A percentile compares a stretch with the other conserved stretches of the same genome.
These are phyloP conservation scores for Russula virescens DNA, from an alignment of 768 basidiomycete genomes.

Conservation along the genomic window DNA sequence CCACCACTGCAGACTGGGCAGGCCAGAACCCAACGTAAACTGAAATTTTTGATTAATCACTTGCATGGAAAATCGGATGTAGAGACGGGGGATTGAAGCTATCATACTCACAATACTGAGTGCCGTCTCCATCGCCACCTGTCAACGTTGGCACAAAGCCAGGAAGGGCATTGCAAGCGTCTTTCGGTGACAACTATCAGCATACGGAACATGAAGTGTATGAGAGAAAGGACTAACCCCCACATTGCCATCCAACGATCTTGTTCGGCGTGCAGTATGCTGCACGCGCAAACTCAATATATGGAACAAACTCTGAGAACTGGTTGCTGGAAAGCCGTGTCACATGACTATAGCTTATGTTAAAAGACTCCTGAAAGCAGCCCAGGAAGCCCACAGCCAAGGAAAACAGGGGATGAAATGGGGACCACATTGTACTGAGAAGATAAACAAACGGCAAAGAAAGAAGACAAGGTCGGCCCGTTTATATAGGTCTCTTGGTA, in stretches of 20 bases:
- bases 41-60: not conserved
- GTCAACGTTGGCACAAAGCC: slow-evolving; percentile 38
- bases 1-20: slow-evolving; percentile 16
- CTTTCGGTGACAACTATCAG: slow-evolving; percentile 24
- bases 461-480: not conserved
- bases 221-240: slow-evolving; percentile 31
- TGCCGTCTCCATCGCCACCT: slow-evolving; percentile 45
- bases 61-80: no score
- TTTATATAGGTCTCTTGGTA: not conserved
- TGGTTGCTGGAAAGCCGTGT: slow-evolving; percentile 30
- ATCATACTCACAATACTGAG: slow-evolving; percentile 41
- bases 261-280: slow-evolving; percentile 43
- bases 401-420: not conserved
- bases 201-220: not conserved
- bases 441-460: not conserved
- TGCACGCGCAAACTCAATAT: slow-evolving; percentile 48
- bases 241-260: slow-evolving; percentile 41
- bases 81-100: no score
- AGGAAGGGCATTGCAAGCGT: slow-evolving; percentile 38
- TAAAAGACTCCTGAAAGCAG: not conserved
- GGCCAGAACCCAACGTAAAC: slow-evolving; percentile 24
- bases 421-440: not conserved
- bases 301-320: slow-evolving; percentile 39
- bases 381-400: not conserved
- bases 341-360: slow-evolving; percentile 8